Evolutionary conservation across 1,139 yeast species (phyloP).

Genomic region (Sugiyamaella paludigena): DNA sequence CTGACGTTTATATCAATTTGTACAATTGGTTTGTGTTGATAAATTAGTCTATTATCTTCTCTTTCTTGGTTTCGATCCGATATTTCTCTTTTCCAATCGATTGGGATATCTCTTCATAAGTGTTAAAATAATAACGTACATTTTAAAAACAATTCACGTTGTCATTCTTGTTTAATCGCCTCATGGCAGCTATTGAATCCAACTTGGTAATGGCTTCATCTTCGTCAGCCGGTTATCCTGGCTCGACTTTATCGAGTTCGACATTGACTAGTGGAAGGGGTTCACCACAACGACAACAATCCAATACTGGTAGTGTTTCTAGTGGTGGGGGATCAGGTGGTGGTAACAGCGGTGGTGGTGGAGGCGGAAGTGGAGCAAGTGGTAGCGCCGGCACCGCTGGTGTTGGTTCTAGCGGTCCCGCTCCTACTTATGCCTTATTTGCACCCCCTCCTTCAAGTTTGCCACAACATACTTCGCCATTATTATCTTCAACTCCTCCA

Average conservation of each 20-base stretch:
- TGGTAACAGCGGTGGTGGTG: too few relatives aligned
- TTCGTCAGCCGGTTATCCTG: conserved; percentile 10
- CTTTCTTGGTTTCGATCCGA: too few relatives aligned
- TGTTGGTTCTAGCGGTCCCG: conserved; percentile 1
- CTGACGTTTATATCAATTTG: too few relatives aligned
- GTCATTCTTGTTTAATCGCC: background rate
- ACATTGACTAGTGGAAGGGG: background rate
- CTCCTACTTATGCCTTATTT: conserved; percentile 34
- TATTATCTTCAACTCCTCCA: conserved; percentile 68
- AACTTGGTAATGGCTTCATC: conserved; percentile 22
- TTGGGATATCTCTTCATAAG: too few relatives aligned
- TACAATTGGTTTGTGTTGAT: too few relatives aligned
- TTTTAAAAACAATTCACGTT: too few relatives aligned
- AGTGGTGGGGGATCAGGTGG: conserved; percentile 1
- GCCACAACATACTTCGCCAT: conserved; percentile 41
- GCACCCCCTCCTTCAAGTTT: conserved; percentile 34
- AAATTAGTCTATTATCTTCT: too few relatives aligned
- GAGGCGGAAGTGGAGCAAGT: too few relatives aligned
- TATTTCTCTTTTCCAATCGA: too few relatives aligned
- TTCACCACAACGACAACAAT: background rate
- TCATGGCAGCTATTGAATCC: conserved; percentile 26
- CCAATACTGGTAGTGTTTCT: conserved; percentile 11
- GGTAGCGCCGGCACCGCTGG: conserved; percentile 5
- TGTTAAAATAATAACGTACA: too few relatives aligned
- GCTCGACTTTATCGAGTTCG: conserved; percentile 6